Percentiles rank a stretch among this genome's conserved stretches.
Conservation (phyloP, 768 basidiomycete species). For the Mycena indigotica region DNA sequence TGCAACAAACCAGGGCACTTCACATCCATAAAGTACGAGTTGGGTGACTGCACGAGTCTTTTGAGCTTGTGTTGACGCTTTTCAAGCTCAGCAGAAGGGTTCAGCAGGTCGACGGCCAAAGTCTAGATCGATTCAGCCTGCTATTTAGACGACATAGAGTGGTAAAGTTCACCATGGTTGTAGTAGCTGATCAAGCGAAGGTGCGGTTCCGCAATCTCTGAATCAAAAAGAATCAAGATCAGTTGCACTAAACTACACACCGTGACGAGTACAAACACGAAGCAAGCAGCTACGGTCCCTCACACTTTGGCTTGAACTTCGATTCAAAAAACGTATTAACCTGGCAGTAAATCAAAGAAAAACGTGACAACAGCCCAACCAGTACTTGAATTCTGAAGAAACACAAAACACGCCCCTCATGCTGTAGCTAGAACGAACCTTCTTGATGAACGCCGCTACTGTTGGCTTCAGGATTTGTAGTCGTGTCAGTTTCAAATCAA, state of each 20-base stretch:
- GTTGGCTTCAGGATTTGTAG: too few relatives aligned
- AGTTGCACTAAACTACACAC: too few relatives aligned
- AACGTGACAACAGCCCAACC: too few relatives aligned
- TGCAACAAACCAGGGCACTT: conserved; percentile 86
- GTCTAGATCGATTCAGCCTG: conserved; percentile 59
- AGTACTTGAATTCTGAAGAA: too few relatives aligned
- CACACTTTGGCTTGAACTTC: too few relatives aligned
- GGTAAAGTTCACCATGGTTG: background rate
- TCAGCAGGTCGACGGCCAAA: conserved; percentile 97
- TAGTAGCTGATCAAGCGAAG: background rate
- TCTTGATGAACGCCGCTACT: too few relatives aligned
- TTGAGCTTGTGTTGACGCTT: conserved; percentile 97
- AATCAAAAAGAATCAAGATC: background rate
- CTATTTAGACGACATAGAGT: too few relatives aligned
- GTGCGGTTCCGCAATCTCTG: background rate
- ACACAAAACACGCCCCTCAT: too few relatives aligned
- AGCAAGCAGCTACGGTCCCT: conserved; percentile 9
- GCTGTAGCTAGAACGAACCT: too few relatives aligned
- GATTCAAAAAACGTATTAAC: too few relatives aligned
- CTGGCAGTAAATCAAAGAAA: too few relatives aligned
- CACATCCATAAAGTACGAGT: conserved; percentile 99
- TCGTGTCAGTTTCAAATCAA: too few relatives aligned
- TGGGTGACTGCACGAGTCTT: conserved; percentile 96
- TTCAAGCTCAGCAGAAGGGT: conserved; percentile 88
- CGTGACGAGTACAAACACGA: conserved; percentile 10